Conservation (phyloP, 2,329 filamentous ascomycete species). For the Diaporthe citrichinensis region DNA sequence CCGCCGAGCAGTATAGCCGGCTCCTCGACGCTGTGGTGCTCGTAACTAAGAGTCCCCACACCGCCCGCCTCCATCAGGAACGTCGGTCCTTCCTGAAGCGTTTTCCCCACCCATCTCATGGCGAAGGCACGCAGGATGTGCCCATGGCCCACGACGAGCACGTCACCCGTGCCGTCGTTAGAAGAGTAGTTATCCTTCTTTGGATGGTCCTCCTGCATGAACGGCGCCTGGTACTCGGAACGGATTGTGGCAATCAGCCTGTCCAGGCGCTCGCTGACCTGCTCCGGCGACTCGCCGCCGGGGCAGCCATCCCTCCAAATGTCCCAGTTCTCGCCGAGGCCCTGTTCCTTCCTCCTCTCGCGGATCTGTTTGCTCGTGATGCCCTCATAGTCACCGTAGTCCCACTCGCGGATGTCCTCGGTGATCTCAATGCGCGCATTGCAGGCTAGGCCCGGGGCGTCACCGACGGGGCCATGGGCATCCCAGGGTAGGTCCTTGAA, state of each 20-base stretch:
- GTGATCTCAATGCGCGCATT: conserved; percentile 76
- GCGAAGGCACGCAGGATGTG: conserved; percentile 92
- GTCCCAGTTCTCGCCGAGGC: conserved; percentile 76
- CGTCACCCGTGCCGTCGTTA: conserved; percentile 65
- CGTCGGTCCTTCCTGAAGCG: conserved; percentile 80
- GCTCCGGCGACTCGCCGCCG: conserved; percentile 82
- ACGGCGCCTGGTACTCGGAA: conserved; percentile 72
- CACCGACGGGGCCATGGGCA: conserved; percentile 56
- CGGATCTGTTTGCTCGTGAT: conserved; percentile 80
- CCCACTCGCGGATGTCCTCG: conserved; percentile 85
- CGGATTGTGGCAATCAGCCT: conserved; percentile 82
- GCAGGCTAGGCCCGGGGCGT: conserved; percentile 61
- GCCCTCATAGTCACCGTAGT: conserved; percentile 90
- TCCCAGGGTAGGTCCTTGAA: conserved; percentile 82
- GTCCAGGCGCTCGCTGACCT: conserved; percentile 82
- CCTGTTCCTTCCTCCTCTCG: conserved; percentile 67
- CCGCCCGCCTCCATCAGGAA: conserved; percentile 92
- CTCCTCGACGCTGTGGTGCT: conserved; percentile 83
- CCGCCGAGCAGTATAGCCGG: conserved; percentile 85
- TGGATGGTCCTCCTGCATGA: conserved; percentile 63
- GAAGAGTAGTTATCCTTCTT: conserved; percentile 53
- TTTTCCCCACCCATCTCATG: conserved; percentile 85
- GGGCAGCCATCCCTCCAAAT: conserved; percentile 93
- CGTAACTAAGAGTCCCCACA: conserved; percentile 84
- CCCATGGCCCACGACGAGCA: conserved; percentile 88